Conservation (phyloP, 768 basidiomycete species). For the Agaricus sinodeliciosus region DNA sequence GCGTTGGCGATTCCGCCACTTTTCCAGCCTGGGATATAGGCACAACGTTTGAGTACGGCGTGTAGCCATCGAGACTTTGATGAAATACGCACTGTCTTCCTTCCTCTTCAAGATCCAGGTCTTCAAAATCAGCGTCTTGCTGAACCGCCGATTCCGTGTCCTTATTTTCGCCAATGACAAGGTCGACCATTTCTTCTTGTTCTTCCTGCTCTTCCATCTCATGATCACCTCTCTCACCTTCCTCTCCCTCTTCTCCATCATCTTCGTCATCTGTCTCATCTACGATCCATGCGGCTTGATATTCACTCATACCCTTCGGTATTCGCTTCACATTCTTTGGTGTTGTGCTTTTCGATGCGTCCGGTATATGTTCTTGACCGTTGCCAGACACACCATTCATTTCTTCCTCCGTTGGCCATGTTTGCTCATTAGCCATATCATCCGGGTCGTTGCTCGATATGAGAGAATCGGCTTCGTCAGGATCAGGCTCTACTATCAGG, state of each 20-base stretch:
- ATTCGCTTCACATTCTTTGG: conserved; percentile 75
- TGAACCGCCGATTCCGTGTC: conserved; percentile 53
- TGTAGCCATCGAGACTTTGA: neutral
- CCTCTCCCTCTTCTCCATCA: conserved; percentile 26
- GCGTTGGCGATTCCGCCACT: conserved; percentile 62
- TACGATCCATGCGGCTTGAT: conserved; percentile 95
- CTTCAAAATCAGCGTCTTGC: conserved; percentile 57
- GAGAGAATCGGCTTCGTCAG: conserved; percentile 72
- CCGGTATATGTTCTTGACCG: conserved; percentile 41
- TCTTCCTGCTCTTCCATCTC: conserved; percentile 34
- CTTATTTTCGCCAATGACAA: conserved; percentile 49
- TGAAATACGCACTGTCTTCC: conserved; percentile 62
- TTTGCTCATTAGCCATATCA: conserved; percentile 90
- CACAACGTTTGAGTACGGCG: neutral
- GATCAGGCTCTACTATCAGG: conserved; percentile 57
- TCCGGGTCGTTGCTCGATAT: conserved; percentile 86
- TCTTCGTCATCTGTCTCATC: conserved; percentile 72
- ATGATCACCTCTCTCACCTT: conserved; percentile 34
- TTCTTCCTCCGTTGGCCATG: conserved; percentile 98
- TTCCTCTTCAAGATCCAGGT: conserved; percentile 81
- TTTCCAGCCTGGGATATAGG: conserved; percentile 42
- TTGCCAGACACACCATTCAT: conserved; percentile 43
- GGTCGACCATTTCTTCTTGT: conserved; percentile 54
- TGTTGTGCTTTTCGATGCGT: conserved; percentile 66
- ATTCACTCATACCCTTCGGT: conserved; percentile 94